phyloP scores from a whole-genome alignment of 148 eudicot genomes.

The Heliamphora exappendiculata region DNA sequence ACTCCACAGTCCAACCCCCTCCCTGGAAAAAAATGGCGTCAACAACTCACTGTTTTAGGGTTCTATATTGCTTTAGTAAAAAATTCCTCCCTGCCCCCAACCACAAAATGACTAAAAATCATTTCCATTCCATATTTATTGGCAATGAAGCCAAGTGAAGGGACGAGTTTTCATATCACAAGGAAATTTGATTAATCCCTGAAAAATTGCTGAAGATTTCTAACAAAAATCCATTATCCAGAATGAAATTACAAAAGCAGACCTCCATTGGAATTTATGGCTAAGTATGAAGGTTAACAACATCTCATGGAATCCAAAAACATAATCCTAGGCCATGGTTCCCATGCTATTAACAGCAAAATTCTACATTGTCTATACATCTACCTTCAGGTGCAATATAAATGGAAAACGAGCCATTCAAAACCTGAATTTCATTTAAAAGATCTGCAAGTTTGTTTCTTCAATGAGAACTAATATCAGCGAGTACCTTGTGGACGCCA shows the following conservation, averaged over 20 bases:
- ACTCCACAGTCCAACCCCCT: background rate
- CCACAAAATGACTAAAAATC: background rate
- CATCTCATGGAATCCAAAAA: background rate
- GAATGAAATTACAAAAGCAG: background rate
- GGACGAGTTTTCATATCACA: background rate
- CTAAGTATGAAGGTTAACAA: background rate
- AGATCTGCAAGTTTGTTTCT: background rate
- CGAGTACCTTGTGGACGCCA: slow-evolving; percentile 88
- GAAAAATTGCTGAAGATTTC: background rate
- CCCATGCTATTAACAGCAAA: background rate
- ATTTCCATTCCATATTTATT: background rate
- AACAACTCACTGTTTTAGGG: background rate
- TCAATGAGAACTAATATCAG: background rate
- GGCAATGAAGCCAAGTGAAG: background rate
- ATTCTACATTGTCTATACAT: background rate
- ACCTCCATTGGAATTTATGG: background rate
- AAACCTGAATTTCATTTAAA: background rate
- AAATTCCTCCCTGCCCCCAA: too few relatives aligned
- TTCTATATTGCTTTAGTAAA: background rate
- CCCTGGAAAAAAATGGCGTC: background rate
- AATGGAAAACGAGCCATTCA: background rate
- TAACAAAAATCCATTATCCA: background rate
- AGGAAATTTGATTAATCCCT: slow-evolving; percentile 8
- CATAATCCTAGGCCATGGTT: background rate
- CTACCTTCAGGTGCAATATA: background rate